Conservation (phyloP, 139 green algal genomes). For the Picochlorum sp. region DNA sequence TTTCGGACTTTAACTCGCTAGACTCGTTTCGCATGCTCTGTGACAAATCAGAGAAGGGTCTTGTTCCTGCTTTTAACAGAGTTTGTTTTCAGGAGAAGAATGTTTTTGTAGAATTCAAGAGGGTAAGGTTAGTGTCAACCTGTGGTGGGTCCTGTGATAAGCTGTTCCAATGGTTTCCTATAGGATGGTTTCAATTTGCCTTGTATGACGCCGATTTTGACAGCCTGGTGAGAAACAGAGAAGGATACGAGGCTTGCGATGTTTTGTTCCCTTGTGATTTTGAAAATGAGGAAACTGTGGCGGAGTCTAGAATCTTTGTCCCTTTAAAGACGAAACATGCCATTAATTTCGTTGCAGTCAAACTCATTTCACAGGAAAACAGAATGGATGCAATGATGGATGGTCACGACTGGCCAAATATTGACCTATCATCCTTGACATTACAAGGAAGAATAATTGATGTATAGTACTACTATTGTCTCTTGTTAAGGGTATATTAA, state of each 20-base stretch:
- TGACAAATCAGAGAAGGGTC: not conserved
- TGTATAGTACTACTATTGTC: too few species aligned
- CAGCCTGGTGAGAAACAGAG: too few species aligned
- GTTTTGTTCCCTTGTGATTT: too few species aligned
- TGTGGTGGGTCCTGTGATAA: too few species aligned
- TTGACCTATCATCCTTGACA: not conserved
- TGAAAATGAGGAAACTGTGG: too few species aligned
- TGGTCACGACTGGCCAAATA: constrained; percentile 5
- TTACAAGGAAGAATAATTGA: too few species aligned
- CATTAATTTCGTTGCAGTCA: not conserved
- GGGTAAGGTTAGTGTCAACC: not conserved
- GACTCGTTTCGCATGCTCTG: not conserved
- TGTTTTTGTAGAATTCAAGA: constrained; percentile 1
- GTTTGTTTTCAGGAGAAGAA: not conserved
- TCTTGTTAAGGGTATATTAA: too few species aligned
- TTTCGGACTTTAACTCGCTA: not conserved
- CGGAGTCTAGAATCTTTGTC: too few species aligned
- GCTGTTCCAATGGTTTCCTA: too few species aligned
- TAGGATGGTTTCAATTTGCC: too few species aligned
- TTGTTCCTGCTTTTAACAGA: not conserved
- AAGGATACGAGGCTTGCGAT: too few species aligned
- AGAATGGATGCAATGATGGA: constrained; percentile 12
- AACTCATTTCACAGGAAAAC: constrained; percentile 12
- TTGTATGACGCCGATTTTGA: too few species aligned
- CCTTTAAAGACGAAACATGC: not conserved